Evolutionary conservation across 495 filamentous ascomycete species (phyloP), one percentile per base, ranked within the genome.

Genomic region (Geopyxis carbonaria): DNA sequence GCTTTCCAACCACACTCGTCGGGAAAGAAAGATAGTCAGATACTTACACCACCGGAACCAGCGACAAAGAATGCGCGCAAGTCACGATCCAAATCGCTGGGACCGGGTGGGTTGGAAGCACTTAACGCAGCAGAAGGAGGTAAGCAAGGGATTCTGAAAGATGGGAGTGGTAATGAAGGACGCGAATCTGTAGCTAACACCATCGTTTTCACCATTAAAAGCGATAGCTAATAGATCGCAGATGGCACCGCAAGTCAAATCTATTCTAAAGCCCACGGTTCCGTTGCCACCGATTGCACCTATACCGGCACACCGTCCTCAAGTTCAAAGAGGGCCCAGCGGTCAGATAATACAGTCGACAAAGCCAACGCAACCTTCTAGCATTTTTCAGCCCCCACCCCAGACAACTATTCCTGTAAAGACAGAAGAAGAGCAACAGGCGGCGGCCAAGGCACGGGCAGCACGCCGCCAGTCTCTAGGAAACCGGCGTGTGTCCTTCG

Each of bases 401-500:
- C 39, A 11, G 72, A 61, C 15, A 66, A 68, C 48, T 40, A 58
- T 45, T 57, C 56, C 36, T 48, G 56, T 78, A 23, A 64, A 67
- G 27, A 77, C 74, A n/a, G 75, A 79, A 47, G 82, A 87, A 43
- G 73, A 91, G 46, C 79, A 85, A 42, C 75, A 84, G 56, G 78
- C 84, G 44, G 77, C 82, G 45, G 70, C 75, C 36, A 73, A 76
- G 37, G 69, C 78, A 22, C 66, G 83, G 40, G 89, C 89, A 42
- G 85, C 82, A 22, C 74, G 91, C 33, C 69, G 89, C 29, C 94
- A 93, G 51, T 94, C 86, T 1, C 69, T 93, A 44, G 84, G 81
- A 22, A 87, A 89, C 59, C 80, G 91, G 50, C 74, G 89, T 42
- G 89, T 99, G 27, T 94, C 87, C 0, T 99, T 99, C 55, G 89